These are phyloP conservation scores for Tolypocladium sp. DNA, from an alignment of 2,329 filamentous ascomycete species.

Conservation along the genomic window DNA sequence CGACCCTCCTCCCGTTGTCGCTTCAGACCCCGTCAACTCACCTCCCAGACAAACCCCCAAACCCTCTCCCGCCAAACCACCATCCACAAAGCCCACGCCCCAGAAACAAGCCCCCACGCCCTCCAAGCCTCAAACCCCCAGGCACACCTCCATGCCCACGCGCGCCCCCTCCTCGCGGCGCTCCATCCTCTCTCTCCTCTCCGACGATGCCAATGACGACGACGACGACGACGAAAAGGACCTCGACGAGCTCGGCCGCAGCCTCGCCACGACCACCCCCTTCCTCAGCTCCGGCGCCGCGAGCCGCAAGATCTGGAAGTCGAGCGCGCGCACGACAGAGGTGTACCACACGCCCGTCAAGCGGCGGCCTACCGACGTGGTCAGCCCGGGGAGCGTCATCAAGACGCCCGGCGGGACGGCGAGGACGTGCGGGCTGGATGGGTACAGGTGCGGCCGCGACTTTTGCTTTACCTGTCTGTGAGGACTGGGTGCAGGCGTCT, in stretches of 20 bases:
- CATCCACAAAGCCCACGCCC: not conserved
- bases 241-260: conserved; percentile 19
- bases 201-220: conserved; percentile 20
- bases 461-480: conserved; percentile 51
- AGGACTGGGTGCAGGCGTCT: not conserved
- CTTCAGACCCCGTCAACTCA: not conserved
- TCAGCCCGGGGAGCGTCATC: conserved; percentile 17
- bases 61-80: conserved; percentile 8
- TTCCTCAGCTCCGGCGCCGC: conserved; percentile 9
- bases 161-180: conserved; percentile 19
- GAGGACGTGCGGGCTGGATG: conserved; percentile 44
- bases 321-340: conserved; percentile 18
- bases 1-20: too few species aligned
- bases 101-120: not conserved
- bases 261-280: conserved; percentile 1
- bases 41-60: not conserved
- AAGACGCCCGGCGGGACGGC: conserved; percentile 41
- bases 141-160: conserved; percentile 13
- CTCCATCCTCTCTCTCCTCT: conserved; percentile 33
- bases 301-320: conserved; percentile 16
- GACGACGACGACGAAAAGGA: conserved; percentile 17
- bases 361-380: conserved; percentile 8
- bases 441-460: conserved; percentile 44
- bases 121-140: conserved; percentile 15
- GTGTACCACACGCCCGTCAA: conserved; percentile 15